Conservation (phyloP, 306 rosid genomes). For the Quercus aquifolioides region DNA sequence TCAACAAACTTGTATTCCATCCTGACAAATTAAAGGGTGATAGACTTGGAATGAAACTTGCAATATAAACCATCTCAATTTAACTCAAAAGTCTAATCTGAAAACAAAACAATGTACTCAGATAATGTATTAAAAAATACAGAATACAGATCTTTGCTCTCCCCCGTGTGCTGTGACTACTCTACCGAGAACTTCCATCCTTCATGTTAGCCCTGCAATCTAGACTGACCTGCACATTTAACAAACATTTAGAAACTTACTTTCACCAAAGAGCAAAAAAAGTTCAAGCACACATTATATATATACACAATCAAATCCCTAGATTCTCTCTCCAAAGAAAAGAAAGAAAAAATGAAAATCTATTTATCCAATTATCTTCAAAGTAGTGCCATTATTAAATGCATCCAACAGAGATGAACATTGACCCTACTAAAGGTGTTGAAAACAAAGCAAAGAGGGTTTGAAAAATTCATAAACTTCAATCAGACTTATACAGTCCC, state of each 20-base stretch:
- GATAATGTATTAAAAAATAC: neutral
- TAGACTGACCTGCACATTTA: slow-evolving; percentile 1
- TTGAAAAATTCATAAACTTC: neutral
- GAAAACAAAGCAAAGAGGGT: neutral
- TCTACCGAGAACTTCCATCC: neutral
- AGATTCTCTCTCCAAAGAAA: neutral
- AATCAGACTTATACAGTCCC: neutral
- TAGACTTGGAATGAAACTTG: too few relatives aligned
- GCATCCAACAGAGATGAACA: neutral
- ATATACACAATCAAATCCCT: neutral
- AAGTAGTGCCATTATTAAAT: neutral
- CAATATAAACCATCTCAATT: neutral
- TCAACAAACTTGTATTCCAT: neutral
- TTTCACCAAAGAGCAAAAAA: neutral
- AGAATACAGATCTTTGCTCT: neutral
- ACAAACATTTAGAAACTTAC: neutral
- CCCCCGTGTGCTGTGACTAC: neutral
- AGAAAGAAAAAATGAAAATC: neutral
- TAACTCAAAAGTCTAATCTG: neutral
- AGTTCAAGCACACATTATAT: neutral
- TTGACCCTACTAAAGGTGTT: neutral
- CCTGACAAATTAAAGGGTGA: neutral
- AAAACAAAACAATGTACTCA: neutral
- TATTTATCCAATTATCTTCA: neutral
- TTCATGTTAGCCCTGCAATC: neutral